Conservation (phyloP, 768 basidiomycete species). For the Podaxis sp. region DNA sequence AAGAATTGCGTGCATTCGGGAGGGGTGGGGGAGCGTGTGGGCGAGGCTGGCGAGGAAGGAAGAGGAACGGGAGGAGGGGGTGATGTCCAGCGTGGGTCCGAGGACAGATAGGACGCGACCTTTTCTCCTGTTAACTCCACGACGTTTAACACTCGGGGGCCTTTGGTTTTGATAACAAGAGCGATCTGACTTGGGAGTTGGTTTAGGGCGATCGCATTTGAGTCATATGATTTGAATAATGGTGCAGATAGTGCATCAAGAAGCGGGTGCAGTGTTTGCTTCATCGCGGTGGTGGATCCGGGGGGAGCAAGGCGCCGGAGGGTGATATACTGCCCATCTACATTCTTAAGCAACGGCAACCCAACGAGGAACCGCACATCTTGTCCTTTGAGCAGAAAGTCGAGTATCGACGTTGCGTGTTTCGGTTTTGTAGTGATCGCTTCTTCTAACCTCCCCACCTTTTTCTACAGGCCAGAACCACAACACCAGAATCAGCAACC, state of each 20-base stretch:
- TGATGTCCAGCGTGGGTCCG: background rate
- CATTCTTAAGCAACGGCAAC: slow-evolving; percentile 33
- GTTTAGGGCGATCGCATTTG: slow-evolving; percentile 24
- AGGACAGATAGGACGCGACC: slow-evolving; percentile 26
- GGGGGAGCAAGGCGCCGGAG: slow-evolving; percentile 12
- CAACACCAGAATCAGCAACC: background rate
- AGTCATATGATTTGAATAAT: slow-evolving; percentile 2
- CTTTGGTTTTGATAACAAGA: slow-evolving; percentile 18
- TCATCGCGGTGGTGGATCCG: background rate
- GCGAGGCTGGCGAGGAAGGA: background rate
- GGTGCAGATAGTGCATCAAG: slow-evolving; percentile 16
- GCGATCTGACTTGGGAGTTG: slow-evolving; percentile 21
- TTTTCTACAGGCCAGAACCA: background rate
- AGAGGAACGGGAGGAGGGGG: background rate
- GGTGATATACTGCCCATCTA: slow-evolving; percentile 20
- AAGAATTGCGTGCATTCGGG: background rate
- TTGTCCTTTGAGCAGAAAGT: slow-evolving; percentile 30
- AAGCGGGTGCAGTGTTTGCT: slow-evolving; percentile 19
- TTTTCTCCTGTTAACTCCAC: slow-evolving; percentile 19
- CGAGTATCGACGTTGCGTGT: slow-evolving; percentile 15
- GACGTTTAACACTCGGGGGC: slow-evolving; percentile 28
- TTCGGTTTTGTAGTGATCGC: background rate
- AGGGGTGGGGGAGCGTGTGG: background rate
- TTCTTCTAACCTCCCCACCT: background rate
- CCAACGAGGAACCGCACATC: slow-evolving; percentile 29